A percentile compares a stretch with the other conserved stretches of the same genome.
Conservation (phyloP, 2,329 filamentous ascomycete genomes). For the Aureobasidium sp. region DNA sequence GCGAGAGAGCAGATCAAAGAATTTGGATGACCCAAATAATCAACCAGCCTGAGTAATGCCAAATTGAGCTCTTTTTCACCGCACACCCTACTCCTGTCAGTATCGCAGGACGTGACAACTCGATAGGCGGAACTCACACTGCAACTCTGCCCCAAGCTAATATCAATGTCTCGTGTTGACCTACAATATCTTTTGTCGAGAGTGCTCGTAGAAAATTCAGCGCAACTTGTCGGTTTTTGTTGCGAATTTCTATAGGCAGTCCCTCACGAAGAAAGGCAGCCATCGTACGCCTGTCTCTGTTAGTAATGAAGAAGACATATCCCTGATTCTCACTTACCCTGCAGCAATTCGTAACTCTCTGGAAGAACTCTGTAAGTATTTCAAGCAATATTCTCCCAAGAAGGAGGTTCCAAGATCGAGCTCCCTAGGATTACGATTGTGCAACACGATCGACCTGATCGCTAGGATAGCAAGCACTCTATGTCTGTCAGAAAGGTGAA, state of each 20-base stretch:
- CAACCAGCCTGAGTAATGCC: slow-evolving; percentile 72
- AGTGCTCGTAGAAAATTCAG: slow-evolving; percentile 66
- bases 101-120: neutral
- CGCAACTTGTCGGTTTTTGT: slow-evolving; percentile 61
- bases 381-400: slow-evolving; percentile 73
- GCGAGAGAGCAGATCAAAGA: slow-evolving; percentile 71
- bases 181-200: slow-evolving; percentile 59
- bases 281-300: slow-evolving; percentile 45
- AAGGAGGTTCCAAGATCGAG: slow-evolving; percentile 61
- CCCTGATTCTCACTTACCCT: slow-evolving; percentile 33
- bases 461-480: slow-evolving; percentile 66
- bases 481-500: slow-evolving; percentile 39
- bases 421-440: slow-evolving; percentile 53
- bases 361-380: slow-evolving; percentile 73
- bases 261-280: slow-evolving; percentile 55
- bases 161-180: slow-evolving; percentile 75
- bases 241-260: slow-evolving; percentile 42
- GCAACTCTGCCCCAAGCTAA: slow-evolving; percentile 82
- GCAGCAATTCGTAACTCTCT: slow-evolving; percentile 80
- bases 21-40: slow-evolving; percentile 81
- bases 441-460: slow-evolving; percentile 61
- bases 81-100: slow-evolving; percentile 40
- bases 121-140: slow-evolving; percentile 30
- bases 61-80: slow-evolving; percentile 80
- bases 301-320: neutral